Base-by-base conservation (phyloP, 2,329 filamentous ascomycete genomes). In the Graphiopsis chlorocephala region DNA sequence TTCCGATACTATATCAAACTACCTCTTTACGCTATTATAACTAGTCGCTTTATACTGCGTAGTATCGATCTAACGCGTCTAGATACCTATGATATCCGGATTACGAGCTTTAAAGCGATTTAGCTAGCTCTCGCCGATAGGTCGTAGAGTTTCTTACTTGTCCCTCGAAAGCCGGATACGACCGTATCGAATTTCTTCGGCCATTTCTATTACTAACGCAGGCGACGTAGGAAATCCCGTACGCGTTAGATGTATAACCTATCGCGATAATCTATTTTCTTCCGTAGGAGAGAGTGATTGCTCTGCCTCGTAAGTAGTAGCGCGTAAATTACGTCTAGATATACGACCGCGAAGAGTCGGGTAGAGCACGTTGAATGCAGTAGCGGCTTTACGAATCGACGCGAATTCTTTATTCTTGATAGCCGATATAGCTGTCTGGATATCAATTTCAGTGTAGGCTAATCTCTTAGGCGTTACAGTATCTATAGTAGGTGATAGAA, bases 251-350 rank as follows among this genome's bases (percentile, higher is more conserved):
- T 25, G 64, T 12, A 35, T 59, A 31, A 59, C 23, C 56, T 23
- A 59, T 59, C 56, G 20, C 4, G 42, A 11, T 23, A 59, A n/a
- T 10, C 31, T 59, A 29, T 59, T 65, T 28, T 63, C 64, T 65
- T 65, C 64, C 28, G 59, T 48, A 14, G 23, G 48, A 26, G 53
- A 65, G 45, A 65, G 64, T n/a, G 52, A 53, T 53, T 65, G 64
- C 26, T 26, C 17, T 23, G 53, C n/a, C 56, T 62, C 52, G 53
- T 60, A 35, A 12, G 59, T 60, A 31, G 23, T 35, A 55, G 59
- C 33, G 17, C 60, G 59, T 53, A 50, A 58, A 56, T n/a, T 62
- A 28, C 58, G 64, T 61, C 58, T 58, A 12, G 64, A 35, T n/a
- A 63, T 28, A 50, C 64, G 64, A 42, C 31, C 31, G 7, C 14